A percentile compares a stretch with the other conserved stretches of the same genome.
These are phyloP conservation scores for Coemansia sp. DNA, from an alignment of 192 early-diverging fungal species.

Conservation along the genomic window DNA sequence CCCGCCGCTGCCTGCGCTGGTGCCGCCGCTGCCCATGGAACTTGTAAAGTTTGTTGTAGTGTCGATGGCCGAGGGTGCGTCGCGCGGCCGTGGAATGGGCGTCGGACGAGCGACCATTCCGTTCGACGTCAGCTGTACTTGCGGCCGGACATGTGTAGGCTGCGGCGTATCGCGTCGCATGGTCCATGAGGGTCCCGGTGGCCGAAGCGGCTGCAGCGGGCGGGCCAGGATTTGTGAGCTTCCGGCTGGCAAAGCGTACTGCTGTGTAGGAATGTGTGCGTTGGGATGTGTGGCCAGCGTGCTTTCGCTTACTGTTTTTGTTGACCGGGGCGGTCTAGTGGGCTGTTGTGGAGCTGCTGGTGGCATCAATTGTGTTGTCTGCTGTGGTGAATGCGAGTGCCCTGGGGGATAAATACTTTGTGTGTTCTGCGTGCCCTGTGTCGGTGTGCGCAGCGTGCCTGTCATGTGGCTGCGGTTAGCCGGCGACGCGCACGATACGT, in stretches of 20 bases:
- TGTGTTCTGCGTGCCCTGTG: background rate
- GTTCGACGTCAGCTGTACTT: constrained; percentile 33
- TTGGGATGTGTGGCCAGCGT: background rate
- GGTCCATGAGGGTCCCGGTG: constrained; percentile 47
- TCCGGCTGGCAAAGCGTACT: constrained; percentile 3
- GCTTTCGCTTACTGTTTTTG: background rate
- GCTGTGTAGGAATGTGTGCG: background rate
- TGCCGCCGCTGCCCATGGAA: background rate
- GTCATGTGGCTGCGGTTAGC: constrained; percentile 43
- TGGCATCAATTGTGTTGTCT: constrained; percentile 4
- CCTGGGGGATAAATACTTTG: too few species aligned
- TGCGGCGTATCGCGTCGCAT: constrained; percentile 41
- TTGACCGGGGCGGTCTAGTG: background rate
- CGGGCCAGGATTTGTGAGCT: constrained; percentile 36
- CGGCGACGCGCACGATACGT: constrained; percentile 29
- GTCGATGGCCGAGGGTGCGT: constrained; percentile 1
- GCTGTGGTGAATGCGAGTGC: constrained; percentile 1
- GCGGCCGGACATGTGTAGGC: constrained; percentile 21
- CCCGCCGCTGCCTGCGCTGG: constrained; percentile 6
- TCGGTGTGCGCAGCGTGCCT: constrained; percentile 19
- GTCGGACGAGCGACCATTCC: constrained; percentile 23
- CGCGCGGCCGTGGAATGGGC: background rate
- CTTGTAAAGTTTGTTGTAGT: background rate
- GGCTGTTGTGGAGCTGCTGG: background rate
- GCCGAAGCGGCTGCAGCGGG: constrained; percentile 39